Conservation (phyloP, 768 basidiomycete species). For the Leccinellum luteum region DNA sequence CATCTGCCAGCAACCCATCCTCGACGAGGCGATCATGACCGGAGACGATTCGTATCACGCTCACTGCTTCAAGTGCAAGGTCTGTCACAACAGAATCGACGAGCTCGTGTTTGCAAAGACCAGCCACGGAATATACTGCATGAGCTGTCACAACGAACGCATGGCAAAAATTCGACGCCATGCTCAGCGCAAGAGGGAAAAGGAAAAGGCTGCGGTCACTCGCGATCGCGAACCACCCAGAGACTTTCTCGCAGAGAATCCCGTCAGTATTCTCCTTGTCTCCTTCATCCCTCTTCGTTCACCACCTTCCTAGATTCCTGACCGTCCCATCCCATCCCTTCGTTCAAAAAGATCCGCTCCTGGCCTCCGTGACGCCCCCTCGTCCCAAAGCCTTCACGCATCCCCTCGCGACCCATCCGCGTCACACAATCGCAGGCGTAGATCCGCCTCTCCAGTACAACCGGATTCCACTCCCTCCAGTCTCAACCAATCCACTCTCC, state of each 20-base stretch:
- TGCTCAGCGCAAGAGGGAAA: conserved; percentile 81
- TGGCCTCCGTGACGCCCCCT: conserved; percentile 26
- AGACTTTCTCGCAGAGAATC: conserved; percentile 36
- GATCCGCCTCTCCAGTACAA: conserved; percentile 16
- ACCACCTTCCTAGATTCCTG: conserved; percentile 8
- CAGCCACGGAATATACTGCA: conserved; percentile 96
- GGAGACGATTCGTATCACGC: conserved; percentile 99
- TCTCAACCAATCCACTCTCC: conserved; percentile 1
- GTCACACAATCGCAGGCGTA: conserved; percentile 3
- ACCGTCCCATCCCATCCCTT: conserved; percentile 10
- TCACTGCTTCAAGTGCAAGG: conserved; percentile 97
- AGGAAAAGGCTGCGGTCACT: conserved; percentile 42
- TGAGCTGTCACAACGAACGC: conserved; percentile 97
- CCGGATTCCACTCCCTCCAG: not conserved
- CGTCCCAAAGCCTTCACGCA: conserved; percentile 18
- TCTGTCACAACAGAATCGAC: conserved; percentile 92
- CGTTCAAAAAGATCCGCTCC: conserved; percentile 22
- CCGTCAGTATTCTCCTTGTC: conserved; percentile 34
- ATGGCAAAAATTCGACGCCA: conserved; percentile 91
- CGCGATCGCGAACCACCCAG: conserved; percentile 24
- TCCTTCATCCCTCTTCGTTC: not conserved
- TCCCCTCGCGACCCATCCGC: conserved; percentile 9
- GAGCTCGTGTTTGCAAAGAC: conserved; percentile 99
- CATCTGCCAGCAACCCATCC: conserved; percentile 89
- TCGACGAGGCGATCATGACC: conserved; percentile 99